Percentiles rank a stretch among this genome's conserved stretches.
These are phyloP conservation scores for Tulasnella sp. DNA, from an alignment of 768 basidiomycete species.

Conservation along the genomic window DNA sequence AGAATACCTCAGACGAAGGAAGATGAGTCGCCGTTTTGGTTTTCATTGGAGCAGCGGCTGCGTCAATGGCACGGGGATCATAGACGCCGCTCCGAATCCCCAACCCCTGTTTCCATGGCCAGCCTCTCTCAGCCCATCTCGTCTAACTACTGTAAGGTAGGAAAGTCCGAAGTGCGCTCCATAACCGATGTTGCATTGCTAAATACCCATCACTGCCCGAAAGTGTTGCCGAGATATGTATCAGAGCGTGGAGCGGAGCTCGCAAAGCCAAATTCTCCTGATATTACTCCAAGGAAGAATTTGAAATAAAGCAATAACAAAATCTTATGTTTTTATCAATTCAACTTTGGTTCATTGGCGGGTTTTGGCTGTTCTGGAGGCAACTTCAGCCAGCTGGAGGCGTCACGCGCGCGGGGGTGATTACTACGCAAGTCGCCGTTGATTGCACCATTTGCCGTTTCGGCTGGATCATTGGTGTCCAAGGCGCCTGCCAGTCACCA, in stretches of 20 bases:
- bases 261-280: background rate
- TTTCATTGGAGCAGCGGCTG: background rate
- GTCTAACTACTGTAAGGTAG: no score
- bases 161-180: no score
- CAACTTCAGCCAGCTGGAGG: no score
- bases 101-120: no score
- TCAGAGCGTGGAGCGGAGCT: no score
- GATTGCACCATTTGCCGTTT: background rate
- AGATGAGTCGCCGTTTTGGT: background rate
- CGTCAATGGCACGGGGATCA: background rate
- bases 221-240: no score
- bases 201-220: no score
- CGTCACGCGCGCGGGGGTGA: background rate
- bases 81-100: background rate
- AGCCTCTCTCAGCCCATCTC: no score
- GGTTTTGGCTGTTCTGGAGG: background rate
- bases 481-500: background rate
- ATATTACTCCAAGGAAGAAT: background rate
- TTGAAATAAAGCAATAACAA: background rate
- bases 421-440: background rate
- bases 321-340: background rate
- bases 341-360: background rate
- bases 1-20: background rate
- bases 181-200: no score
- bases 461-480: background rate